These are phyloP conservation scores for Salix exigua DNA, from an alignment of 345 rosid genomes.

Conservation along the genomic window DNA sequence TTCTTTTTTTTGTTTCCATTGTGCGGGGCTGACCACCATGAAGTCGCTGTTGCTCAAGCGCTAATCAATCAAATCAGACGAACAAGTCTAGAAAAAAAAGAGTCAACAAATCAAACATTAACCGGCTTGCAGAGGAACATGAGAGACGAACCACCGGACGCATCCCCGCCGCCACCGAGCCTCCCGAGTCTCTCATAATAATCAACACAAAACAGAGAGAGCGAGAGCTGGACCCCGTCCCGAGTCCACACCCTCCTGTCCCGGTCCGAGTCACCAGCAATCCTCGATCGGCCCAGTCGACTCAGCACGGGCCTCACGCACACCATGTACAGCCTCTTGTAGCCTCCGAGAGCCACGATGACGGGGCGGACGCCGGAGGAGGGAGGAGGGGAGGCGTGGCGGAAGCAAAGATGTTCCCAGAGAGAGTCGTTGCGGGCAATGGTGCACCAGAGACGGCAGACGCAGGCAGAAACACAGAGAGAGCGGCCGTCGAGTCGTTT, in stretches of 20 bases:
- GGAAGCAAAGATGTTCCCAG: slow-evolving; percentile 93
- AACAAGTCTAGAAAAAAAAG: background rate
- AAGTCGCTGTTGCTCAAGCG: too few relatives aligned
- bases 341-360: slow-evolving; percentile 86
- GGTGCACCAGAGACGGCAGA: slow-evolving; percentile 83
- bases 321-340: slow-evolving; percentile 76
- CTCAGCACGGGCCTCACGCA: slow-evolving; percentile 64
- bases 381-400: slow-evolving; percentile 60
- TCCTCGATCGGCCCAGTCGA: slow-evolving; percentile 25
- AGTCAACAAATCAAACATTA: slow-evolving; percentile 46
- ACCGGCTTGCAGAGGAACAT: slow-evolving; percentile 88
- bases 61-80: background rate
- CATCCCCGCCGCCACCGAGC: slow-evolving; percentile 34
- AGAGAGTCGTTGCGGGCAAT: slow-evolving; percentile 63
- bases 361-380: slow-evolving; percentile 57
- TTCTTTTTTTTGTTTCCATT: too few relatives aligned
- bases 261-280: slow-evolving; percentile 12
- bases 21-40: too few relatives aligned
- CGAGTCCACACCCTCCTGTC: slow-evolving; percentile 39
- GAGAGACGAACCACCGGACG: slow-evolving; percentile 65
- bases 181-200: slow-evolving; percentile 67
- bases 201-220: slow-evolving; percentile 78
- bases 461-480: slow-evolving; percentile 76
- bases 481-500: slow-evolving; percentile 79
- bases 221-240: slow-evolving; percentile 79